A percentile compares a stretch with the other conserved stretches of the same genome.
Evolutionary conservation across 805 yeast genomes (phyloP).

Genomic region (Komagataella populi): DNA sequence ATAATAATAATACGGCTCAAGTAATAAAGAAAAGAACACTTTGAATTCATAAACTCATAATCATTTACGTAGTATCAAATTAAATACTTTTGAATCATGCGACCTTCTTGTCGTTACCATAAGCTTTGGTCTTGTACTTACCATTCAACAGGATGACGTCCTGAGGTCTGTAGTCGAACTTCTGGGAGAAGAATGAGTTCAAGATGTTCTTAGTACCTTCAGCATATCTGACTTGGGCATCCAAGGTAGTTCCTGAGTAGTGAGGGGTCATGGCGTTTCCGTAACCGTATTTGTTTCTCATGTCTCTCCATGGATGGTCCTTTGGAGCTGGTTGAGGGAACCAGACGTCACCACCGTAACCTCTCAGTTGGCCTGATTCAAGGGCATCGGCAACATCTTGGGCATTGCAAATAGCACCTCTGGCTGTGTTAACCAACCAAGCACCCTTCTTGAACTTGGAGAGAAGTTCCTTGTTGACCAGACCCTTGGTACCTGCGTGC

Average conservation of each 20-base stretch:
- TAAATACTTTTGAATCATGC: background rate
- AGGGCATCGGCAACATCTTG: constrained; percentile 70
- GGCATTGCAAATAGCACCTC: constrained; percentile 68
- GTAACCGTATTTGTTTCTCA: constrained; percentile 51
- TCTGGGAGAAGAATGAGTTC: constrained; percentile 46
- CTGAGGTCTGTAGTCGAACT: constrained; percentile 59
- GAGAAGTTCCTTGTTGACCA: constrained; percentile 51
- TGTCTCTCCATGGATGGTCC: constrained; percentile 65
- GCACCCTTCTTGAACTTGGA: constrained; percentile 65
- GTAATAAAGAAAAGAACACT: background rate
- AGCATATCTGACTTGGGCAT: constrained; percentile 68
- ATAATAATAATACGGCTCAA: background rate
- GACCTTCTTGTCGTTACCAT: constrained; percentile 36
- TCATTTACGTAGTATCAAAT: background rate
- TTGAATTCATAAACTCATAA: background rate
- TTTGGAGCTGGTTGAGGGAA: constrained; percentile 73
- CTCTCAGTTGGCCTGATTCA: constrained; percentile 51
- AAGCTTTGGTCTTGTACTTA: constrained; percentile 59
- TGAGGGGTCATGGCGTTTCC: constrained; percentile 86
- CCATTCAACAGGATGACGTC: constrained; percentile 65
- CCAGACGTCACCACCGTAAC: constrained; percentile 85
- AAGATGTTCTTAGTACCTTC: constrained; percentile 55
- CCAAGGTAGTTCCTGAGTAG: constrained; percentile 66
- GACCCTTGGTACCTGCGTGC: constrained; percentile 54
- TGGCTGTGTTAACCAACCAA: constrained; percentile 64